Percentiles rank a stretch among this genome's conserved stretches.
These are phyloP conservation scores for Solanum pinnatisectum DNA, from an alignment of 257 asterid genomes.

Conservation along the genomic window DNA sequence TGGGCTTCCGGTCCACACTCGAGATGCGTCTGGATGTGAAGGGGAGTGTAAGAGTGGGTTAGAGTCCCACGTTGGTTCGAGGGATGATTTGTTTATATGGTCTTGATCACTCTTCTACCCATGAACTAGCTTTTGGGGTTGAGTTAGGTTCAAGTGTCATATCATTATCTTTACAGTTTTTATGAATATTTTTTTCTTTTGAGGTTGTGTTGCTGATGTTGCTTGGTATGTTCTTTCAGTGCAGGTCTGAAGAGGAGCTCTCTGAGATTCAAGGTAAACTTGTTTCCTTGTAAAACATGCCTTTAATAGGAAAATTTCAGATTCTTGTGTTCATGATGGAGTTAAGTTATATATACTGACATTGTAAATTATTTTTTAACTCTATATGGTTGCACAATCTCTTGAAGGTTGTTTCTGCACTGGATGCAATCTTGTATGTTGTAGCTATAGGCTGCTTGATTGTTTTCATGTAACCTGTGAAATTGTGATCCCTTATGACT, in stretches of 20 bases:
- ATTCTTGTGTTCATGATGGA: neutral
- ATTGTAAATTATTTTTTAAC: neutral
- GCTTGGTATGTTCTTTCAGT: slow-evolving; percentile 51
- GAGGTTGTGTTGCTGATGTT: slow-evolving; percentile 14
- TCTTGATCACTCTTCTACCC: neutral
- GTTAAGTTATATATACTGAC: neutral
- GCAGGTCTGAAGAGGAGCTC: slow-evolving; percentile 99
- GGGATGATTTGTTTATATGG: neutral
- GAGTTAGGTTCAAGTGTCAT: neutral
- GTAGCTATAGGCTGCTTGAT: neutral
- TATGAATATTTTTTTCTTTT: neutral
- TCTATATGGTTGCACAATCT: neutral
- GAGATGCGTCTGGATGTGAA: neutral
- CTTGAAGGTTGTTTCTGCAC: neutral
- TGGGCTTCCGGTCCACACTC: neutral
- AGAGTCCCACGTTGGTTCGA: neutral
- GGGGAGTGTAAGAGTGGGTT: neutral
- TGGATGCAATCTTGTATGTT: neutral
- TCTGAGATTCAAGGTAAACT: slow-evolving; percentile 82
- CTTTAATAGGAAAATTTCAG: neutral
- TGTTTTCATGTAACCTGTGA: neutral
- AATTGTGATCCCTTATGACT: neutral
- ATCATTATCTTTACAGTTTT: neutral
- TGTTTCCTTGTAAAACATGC: neutral
- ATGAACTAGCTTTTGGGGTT: neutral